Base-by-base conservation (phyloP, 2,329 filamentous ascomycete species). In the Fusarium haematococcum region DNA sequence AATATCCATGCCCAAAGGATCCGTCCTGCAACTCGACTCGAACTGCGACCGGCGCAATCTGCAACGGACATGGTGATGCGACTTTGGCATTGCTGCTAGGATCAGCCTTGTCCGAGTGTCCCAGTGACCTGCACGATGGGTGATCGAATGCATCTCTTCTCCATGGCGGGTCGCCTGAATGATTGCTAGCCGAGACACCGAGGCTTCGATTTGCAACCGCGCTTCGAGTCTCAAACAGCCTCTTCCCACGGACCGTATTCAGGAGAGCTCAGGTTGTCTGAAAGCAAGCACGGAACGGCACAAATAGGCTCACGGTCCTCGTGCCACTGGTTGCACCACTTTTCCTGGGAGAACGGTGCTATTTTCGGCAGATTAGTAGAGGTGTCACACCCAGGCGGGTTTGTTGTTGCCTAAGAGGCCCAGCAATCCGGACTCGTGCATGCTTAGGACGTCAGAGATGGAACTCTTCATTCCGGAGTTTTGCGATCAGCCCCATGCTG, bases 281-380 rank as follows among this genome's bases (percentile, higher is more conserved):
- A 52, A 45, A 41, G 58, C 43, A 37, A 30, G 32, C 20, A 63
- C 63, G 61, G 61, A 70, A 59, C 64, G 43, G 68, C 14, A 27
- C 54, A 37, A 41, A 50, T 52, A 68, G 62, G 52, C 41, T 68
- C 48, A 63, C 45, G 48, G 71, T 41, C 56, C 62, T 66, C 65
- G 67, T 62, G 54, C 67, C 57, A 76, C 39, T 20, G 33, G 43
- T 50, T 60, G 67, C 48, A 63, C 65, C 50, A 54, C 68, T 63
- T 72, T 68, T 65, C 64, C 39, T 45, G 57, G 35, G 50, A 33
- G 68, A 68, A 69, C 70, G 75, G 70, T 74, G 67, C 59, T 78
- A 74, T 74, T 78, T 67, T 75, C 74, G 76, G 74, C 48, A 64
- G 54, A 68, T 67, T 76, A 41, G 61, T 37, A 37, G 35, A 52